These are phyloP conservation scores for Furculomyces boomerangus DNA, from an alignment of 371 early-diverging fungal species.

Conservation along the genomic window DNA sequence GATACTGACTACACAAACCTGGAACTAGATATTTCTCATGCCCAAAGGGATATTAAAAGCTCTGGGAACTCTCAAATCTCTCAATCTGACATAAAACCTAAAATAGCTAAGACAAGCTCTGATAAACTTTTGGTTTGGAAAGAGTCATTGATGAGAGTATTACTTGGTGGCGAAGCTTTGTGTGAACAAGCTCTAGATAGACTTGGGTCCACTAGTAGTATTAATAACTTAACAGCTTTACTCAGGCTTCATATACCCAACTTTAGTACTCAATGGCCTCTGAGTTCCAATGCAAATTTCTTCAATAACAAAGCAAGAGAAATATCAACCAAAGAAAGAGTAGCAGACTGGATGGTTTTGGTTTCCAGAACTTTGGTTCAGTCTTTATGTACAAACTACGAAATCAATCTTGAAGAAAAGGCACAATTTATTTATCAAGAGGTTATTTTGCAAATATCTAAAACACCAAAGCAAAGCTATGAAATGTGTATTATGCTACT, in stretches of 20 bases:
- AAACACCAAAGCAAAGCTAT: background rate
- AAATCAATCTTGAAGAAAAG: background rate
- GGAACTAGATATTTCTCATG: too few relatives aligned
- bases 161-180: background rate
- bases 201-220: background rate
- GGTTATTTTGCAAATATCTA: background rate
- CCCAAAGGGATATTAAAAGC: too few relatives aligned
- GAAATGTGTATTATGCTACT: background rate
- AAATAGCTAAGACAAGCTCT: background rate
- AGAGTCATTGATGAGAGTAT: background rate
- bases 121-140: background rate
- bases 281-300: background rate
- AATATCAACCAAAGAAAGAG: background rate
- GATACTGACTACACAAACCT: too few relatives aligned
- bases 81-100: background rate
- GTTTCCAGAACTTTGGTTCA: background rate
- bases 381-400: background rate
- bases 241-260: background rate
- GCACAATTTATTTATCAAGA: background rate
- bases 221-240: background rate
- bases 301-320: background rate
- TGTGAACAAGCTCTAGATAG: background rate
- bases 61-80: too few relatives aligned
- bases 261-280: background rate
- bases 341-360: conserved; percentile 2